A percentile compares a stretch with the other conserved stretches of the same genome.
These are phyloP conservation scores for Aquanectria penicillioides DNA, from an alignment of 2,329 filamentous ascomycete species.

Conservation along the genomic window DNA sequence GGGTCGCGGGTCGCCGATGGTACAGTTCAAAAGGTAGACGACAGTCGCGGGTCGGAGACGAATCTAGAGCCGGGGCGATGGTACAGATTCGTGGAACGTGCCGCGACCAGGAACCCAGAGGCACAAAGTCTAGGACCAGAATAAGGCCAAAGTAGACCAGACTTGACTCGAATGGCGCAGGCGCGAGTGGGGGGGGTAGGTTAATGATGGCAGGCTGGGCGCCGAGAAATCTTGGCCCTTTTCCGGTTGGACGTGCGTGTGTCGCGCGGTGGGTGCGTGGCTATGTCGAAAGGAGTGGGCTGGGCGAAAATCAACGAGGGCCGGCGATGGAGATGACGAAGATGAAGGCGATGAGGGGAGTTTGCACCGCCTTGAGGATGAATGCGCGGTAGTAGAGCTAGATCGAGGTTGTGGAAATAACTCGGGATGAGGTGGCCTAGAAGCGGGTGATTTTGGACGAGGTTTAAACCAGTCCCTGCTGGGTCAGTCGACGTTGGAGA, in stretches of 20 bases:
- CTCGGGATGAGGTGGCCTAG: too few relatives aligned
- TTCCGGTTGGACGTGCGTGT: slow-evolving; percentile 7
- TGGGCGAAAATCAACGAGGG: not conserved
- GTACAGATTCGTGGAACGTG: slow-evolving; percentile 31
- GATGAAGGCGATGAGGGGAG: not conserved
- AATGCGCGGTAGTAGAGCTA: too few relatives aligned
- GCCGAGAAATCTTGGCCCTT: slow-evolving; percentile 22
- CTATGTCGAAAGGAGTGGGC: not conserved
- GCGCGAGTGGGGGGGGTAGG: slow-evolving; percentile 21
- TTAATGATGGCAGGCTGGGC: slow-evolving; percentile 25
- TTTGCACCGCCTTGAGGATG: not conserved
- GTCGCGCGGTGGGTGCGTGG: slow-evolving; percentile 1
- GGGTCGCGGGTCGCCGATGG: slow-evolving; percentile 1
- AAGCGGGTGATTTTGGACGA: not conserved
- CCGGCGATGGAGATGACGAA: not conserved
- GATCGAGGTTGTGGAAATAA: too few relatives aligned
- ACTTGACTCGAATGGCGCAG: slow-evolving; percentile 8
- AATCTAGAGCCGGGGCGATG: slow-evolving; percentile 11
- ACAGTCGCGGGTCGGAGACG: slow-evolving; percentile 16
- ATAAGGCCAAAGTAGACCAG: slow-evolving; percentile 2
- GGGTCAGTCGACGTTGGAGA: slow-evolving; percentile 14
- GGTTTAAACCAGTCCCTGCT: slow-evolving; percentile 7
- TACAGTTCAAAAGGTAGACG: not conserved
- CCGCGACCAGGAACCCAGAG: slow-evolving; percentile 22
- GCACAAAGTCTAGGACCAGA: slow-evolving; percentile 1